Base-by-base conservation (phyloP, 768 basidiomycete genomes). In the Tricholoma bakamatsutake region DNA sequence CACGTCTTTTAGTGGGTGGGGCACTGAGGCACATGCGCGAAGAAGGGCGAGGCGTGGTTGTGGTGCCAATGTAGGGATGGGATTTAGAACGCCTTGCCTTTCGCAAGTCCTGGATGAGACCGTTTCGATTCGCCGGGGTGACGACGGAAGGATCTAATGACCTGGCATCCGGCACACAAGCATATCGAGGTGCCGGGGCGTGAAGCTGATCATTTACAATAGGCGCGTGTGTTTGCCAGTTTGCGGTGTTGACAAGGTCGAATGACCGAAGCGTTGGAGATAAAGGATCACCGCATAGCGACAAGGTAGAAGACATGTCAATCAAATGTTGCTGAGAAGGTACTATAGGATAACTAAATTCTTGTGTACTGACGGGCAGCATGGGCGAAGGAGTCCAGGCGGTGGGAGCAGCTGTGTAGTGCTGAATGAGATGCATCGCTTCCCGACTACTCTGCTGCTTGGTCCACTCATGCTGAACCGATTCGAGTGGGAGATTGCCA, bases 61-160 rank as follows among this genome's bases (percentile, higher is more conserved):
- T 48, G 8, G 31, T 31, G 1, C 39, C 10, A 30, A 30, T 5
- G 24, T 53, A 35, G 0, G 54, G 53, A 18, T 45, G 52, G 5
- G 53, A 52, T 35, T 57, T 53, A 7, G 53, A 43, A 10, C 52
- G 56, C 33, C 48, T 18, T 18, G 53, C 13, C n/a, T 37, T 43
- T 11, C 47, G 28, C 46, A 18, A 45, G 33, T 46, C 48, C n/a
- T 48, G 37, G 2, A 31, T 39, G 2, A 46, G 39, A n/a, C 47
- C 33, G 47, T 40, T 33, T 17, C 53, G 49, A 30, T 11, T 53
- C 15, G 58, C n/a, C 9, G 57, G 53, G 27, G 18, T 21, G 13
- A 43, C 40, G 17, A 34, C 27, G 37, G 46, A 24, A 21, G 54
- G 46, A 28, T 48, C 50, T 15, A 33, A 17, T 46, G 33, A 27